Evolutionary conservation across 306 rosid genomes (phyloP), one percentile per base, ranked within the genome.

Genomic region (Acmispon strigosus): DNA sequence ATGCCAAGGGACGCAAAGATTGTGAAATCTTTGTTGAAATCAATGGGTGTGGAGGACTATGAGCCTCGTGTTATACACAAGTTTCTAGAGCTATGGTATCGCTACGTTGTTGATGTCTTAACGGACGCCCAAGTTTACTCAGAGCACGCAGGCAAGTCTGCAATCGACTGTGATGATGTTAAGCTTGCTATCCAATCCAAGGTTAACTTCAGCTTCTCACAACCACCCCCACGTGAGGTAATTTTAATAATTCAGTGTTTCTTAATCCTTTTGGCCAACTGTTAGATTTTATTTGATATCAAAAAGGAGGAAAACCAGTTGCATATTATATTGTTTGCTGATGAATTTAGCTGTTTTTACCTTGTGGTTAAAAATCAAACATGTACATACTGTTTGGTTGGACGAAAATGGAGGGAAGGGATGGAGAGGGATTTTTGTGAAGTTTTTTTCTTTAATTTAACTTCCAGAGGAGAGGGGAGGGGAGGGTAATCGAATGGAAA

Each of bases 141-240:
- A n/a, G n/a, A n/a, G n/a, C n/a, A n/a, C n/a, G n/a, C n/a, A n/a
- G n/a, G n/a, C n/a, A n/a, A n/a, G n/a, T n/a, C n/a, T n/a, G n/a
- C n/a, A n/a, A n/a, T n/a, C n/a, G n/a, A n/a, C n/a, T n/a, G n/a
- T n/a, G n/a, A n/a, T n/a, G n/a, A n/a, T n/a, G n/a, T n/a, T n/a
- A n/a, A n/a, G n/a, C n/a, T n/a, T n/a, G n/a, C n/a, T n/a, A n/a
- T n/a, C n/a, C 99, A 94, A 62, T 84, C 97, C 24, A 89, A 94
- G 81, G 92, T 87, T 54, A 91, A 94, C 74, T 89, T 85, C 77
- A 94, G 95, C 84, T 94, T 94, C 87, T 91, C 97, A 0, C 99
- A 91, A 39, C 96, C 99, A 63, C 96, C 99, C 22, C 97, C 97
- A n/a, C 81, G 99, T 29, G 99, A 94, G 97, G 99, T 94, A 89